phyloP scores from a whole-genome alignment of 2,329 filamentous ascomycete genomes.

The Fusarium longipes region DNA sequence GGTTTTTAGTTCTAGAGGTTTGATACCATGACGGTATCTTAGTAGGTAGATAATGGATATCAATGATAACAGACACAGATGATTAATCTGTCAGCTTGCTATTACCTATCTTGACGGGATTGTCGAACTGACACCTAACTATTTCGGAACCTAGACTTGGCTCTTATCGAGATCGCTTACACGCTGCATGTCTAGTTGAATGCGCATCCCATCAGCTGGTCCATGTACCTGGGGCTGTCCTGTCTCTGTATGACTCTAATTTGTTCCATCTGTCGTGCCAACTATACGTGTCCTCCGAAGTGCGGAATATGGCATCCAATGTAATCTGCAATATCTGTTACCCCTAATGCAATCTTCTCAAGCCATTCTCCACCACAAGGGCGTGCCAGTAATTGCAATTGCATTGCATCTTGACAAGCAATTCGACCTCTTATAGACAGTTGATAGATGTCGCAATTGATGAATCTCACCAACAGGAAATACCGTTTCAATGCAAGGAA shows the following conservation, averaged over 20 bases:
- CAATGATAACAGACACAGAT: too few relatives aligned
- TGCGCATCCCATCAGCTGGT: background rate
- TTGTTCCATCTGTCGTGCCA: background rate
- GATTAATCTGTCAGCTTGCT: background rate
- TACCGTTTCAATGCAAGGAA: background rate
- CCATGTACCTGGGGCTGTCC: background rate
- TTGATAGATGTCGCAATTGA: background rate
- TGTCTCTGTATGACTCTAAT: background rate
- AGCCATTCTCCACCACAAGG: slow-evolving; percentile 19
- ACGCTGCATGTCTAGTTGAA: slow-evolving; percentile 17
- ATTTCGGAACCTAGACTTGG: background rate
- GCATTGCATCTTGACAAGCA: too few relatives aligned
- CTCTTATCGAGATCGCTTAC: slow-evolving; percentile 36
- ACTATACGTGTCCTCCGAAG: background rate
- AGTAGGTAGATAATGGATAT: background rate
- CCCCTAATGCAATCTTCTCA: background rate
- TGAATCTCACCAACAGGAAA: slow-evolving; percentile 1
- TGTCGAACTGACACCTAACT: slow-evolving; percentile 2
- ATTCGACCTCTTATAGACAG: background rate
- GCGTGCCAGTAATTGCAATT: background rate
- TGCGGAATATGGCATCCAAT: slow-evolving; percentile 21
- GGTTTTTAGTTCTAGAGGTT: background rate
- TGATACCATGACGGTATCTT: background rate
- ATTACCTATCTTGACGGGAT: too few relatives aligned
- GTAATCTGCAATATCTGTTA: background rate